Percentiles rank a stretch among this genome's conserved stretches.
Evolutionary conservation across 1,284 basidiomycete species (phyloP).

Genomic region (Ceratobasidium sp.): DNA sequence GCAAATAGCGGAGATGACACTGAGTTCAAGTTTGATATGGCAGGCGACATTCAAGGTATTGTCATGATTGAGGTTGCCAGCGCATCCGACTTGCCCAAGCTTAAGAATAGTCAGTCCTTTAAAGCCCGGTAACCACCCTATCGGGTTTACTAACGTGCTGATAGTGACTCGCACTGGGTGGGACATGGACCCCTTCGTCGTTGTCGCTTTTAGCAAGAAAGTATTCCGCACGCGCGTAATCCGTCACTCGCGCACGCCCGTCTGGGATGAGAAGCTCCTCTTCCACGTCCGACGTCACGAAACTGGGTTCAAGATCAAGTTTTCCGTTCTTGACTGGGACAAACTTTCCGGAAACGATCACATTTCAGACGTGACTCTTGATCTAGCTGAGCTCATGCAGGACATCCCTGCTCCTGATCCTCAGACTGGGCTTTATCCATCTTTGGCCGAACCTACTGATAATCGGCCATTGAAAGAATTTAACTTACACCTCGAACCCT

Average conservation of each 20-base stretch:
- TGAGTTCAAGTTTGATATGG: conserved; percentile 70
- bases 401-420: conserved; percentile 76
- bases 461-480: conserved; percentile 70
- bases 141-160: conserved; percentile 2
- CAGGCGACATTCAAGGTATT: conserved; percentile 86
- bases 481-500: conserved; percentile 61
- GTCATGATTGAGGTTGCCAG: conserved; percentile 81
- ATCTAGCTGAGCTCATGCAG: conserved; percentile 72
- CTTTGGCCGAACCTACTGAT: conserved; percentile 54
- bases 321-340: conserved; percentile 93
- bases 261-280: conserved; percentile 94
- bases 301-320: conserved; percentile 73
- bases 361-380: conserved; percentile 77
- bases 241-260: conserved; percentile 85
- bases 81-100: conserved; percentile 82
- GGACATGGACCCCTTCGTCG: conserved; percentile 98
- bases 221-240: conserved; percentile 93
- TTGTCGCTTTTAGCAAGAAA: conserved; percentile 95
- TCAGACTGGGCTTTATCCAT: conserved; percentile 72
- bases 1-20: conserved; percentile 50
- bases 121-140: not conserved
- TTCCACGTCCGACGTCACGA: conserved; percentile 95
- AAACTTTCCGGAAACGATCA: conserved; percentile 89
- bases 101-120: conserved; percentile 77
- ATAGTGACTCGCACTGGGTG: conserved; percentile 82